These are phyloP conservation scores for Ogataea henricii DNA, from an alignment of 805 yeast genomes.

Conservation along the genomic window DNA sequence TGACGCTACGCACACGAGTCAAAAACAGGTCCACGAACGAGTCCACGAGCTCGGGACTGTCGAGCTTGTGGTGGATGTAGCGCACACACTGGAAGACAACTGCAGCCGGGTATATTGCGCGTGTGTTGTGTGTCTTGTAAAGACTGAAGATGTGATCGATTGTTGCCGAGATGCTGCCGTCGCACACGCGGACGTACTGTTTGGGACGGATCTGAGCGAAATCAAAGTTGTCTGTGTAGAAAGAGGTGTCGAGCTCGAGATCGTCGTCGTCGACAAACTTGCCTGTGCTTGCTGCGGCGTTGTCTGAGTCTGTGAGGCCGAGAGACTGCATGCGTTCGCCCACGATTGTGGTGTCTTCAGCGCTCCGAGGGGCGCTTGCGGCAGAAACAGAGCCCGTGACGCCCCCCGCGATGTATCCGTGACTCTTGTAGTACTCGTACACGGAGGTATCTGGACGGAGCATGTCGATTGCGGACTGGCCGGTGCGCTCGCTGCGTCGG, in stretches of 20 bases:
- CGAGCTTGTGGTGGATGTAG: constrained; percentile 59
- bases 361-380: background rate
- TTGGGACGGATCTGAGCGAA: constrained; percentile 56
- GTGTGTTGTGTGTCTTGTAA: constrained; percentile 48
- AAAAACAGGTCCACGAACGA: constrained; percentile 61
- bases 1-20: constrained; percentile 59
- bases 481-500: constrained; percentile 36
- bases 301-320: background rate
- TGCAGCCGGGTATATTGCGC: constrained; percentile 65
- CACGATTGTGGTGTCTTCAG: background rate
- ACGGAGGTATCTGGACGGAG: constrained; percentile 58
- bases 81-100: constrained; percentile 69
- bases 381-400: too few species aligned
- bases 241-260: constrained; percentile 37
- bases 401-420: too few species aligned
- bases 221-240: constrained; percentile 46
- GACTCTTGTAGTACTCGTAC: constrained; percentile 58
- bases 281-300: constrained; percentile 18
- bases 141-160: constrained; percentile 50
- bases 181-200: constrained; percentile 63
- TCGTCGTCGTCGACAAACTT: constrained; percentile 36
- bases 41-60: constrained; percentile 57
- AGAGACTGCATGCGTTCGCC: background rate
- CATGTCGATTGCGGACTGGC: constrained; percentile 57
- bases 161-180: constrained; percentile 52